Base-by-base conservation (phyloP, 257 asterid species). In the Rubia yunnanensis region DNA sequence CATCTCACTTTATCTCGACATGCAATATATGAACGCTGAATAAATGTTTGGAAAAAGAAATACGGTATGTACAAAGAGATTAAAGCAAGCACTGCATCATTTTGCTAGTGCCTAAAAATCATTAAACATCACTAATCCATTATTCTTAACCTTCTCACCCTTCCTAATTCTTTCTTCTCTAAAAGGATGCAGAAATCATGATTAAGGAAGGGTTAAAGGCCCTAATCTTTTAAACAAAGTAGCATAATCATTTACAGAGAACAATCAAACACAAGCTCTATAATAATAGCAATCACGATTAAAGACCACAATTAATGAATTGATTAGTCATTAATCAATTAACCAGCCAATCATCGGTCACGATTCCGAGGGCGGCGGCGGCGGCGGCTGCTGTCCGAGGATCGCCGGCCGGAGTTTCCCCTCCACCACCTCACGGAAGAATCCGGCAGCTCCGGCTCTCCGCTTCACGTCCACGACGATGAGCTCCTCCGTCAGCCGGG, bases 391-490 rank as follows among this genome's bases (percentile, higher is more conserved):
- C 30, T 32, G 81, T 4, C 65, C 74, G 4, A 71, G 73, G 53
- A 91, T 83, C 0, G 59, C 66, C 20, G 95, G 88, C 79, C 74
- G 76, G 54, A 88, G 73, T 41, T 81, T 82, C 9, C 79, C 79
- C 60, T 69, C 82, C 85, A 85, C 80, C 48, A 84, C 11, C 23
- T 77, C 76, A 0, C 69, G 71, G 26, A 85, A 91, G 7, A 73
- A 75, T 6, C 67, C 60, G 49, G 75, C 68, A 11, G 86, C 85
- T 7, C 96, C 98, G 15, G 76, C 73, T 53, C 70, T 78, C 64
- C 82, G 65, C 44, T 76, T 85, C 48, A 72, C 85, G 67, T 88
- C 96, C 64, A 92, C 86, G 1, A 92, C 86, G 0, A 79, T 85
- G 70, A 88, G 69, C 5, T 41, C 46, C 17, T 76, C 83, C 0